Percentiles rank a stretch among this genome's conserved stretches.
Evolutionary conservation across 176 grass and related monocot genomes (phyloP).

Genomic region (Olyra latifolia): DNA sequence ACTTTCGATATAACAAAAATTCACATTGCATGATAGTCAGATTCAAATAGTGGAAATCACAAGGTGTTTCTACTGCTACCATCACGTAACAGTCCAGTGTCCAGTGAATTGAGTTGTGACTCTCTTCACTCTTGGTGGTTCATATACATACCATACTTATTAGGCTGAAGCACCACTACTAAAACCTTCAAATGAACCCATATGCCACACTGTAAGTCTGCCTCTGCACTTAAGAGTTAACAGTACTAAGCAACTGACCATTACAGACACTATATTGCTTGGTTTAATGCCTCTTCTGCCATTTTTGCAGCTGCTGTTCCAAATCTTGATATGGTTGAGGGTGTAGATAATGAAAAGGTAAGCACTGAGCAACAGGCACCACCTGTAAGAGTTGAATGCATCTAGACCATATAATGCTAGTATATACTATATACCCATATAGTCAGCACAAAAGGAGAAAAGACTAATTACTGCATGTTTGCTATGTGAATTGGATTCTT

Average conservation of each 20-base stretch:
- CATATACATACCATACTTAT: background rate
- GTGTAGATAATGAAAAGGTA: constrained; percentile 87
- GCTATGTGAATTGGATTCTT: background rate
- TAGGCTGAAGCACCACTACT: background rate
- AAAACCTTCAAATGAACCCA: background rate
- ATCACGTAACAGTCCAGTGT: too few relatives aligned
- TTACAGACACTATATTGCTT: background rate
- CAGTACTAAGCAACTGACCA: background rate
- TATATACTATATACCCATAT: background rate
- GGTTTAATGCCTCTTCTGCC: background rate
- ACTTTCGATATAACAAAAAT: too few relatives aligned
- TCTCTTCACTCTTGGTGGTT: too few relatives aligned
- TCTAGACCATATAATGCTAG: background rate
- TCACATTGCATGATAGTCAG: too few relatives aligned
- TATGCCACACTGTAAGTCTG: background rate
- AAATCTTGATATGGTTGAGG: constrained; percentile 89
- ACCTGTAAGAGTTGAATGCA: background rate
- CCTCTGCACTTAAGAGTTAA: background rate
- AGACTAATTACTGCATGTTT: background rate
- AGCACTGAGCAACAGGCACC: background rate
- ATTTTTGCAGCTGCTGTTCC: constrained; percentile 67
- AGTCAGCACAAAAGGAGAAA: background rate
- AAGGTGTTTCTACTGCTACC: too few relatives aligned
- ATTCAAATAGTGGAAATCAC: too few relatives aligned
- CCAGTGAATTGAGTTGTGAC: too few relatives aligned